Evolutionary conservation across 2,329 filamentous ascomycete species (phyloP).

Genomic region (Stachybotrys echinatus): DNA sequence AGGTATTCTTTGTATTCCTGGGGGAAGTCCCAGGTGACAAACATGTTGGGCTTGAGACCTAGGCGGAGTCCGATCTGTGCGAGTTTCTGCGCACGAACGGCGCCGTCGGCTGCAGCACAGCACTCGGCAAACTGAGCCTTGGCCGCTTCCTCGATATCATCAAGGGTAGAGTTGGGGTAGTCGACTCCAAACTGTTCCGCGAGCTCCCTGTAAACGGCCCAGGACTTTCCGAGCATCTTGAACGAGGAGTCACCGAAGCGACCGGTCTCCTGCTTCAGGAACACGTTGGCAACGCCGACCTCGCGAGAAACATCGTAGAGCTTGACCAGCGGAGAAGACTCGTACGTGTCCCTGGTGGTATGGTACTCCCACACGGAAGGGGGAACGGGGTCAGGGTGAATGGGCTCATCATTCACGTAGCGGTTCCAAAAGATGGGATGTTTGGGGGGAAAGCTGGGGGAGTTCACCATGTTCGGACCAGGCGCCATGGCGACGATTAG

Average conservation of each 20-base stretch:
- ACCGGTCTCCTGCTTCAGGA: slow-evolving; percentile 66
- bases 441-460: too few relatives aligned
- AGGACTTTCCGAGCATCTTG: slow-evolving; percentile 76
- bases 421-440: too few relatives aligned
- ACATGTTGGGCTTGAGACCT: slow-evolving; percentile 49
- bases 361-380: too few relatives aligned
- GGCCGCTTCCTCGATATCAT: slow-evolving; percentile 31
- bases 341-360: too few relatives aligned
- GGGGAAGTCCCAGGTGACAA: slow-evolving; percentile 57
- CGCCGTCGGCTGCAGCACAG: slow-evolving; percentile 67
- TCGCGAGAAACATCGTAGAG: slow-evolving; percentile 50
- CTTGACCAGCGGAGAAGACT: too few relatives aligned
- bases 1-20: slow-evolving; percentile 49
- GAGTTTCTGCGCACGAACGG: slow-evolving; percentile 70
- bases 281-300: slow-evolving; percentile 51
- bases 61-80: slow-evolving; percentile 62
- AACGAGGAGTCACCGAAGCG: slow-evolving; percentile 68
- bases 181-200: slow-evolving; percentile 36
- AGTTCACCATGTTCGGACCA: too few relatives aligned
- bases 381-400: too few relatives aligned
- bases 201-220: slow-evolving; percentile 60
- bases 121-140: slow-evolving; percentile 31
- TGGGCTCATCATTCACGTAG: too few relatives aligned
- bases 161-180: slow-evolving; percentile 33
- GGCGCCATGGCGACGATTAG: too few relatives aligned